Evolutionary conservation across 352 stramenopile genomes (phyloP), one percentile per base, ranked within the genome.

Genomic region (Phytophthora pistaciae): DNA sequence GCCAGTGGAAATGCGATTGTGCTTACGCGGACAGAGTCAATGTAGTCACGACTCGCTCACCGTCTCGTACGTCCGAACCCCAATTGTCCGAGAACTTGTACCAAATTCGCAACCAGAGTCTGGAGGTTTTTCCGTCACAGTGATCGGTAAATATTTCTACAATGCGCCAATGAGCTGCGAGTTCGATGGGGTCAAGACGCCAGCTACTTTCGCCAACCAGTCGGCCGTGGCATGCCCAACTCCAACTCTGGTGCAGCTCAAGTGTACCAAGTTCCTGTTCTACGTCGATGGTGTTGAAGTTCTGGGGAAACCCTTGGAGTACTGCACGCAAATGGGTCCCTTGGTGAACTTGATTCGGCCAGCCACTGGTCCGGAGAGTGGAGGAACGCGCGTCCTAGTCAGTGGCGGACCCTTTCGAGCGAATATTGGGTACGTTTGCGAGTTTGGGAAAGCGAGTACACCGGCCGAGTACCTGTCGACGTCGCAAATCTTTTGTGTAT

Each of bases 331-430:
- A 2, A 16, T 33, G 18, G 20, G 42, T 16, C 68, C 65, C 5
- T 25, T 79, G 7, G 38, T 80, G 8, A 74, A 55, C 5, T 64
- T 77, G 23, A 75, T 85, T 49, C 70, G 64, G 10, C 82, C 82
- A 25, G 56, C 66, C 20, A 75, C 40, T 21, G 82, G 82, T 1
- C 76, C 80, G 20, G 53, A 44, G 14, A 64, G 57, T 23, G 82
- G 82, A 13, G 75, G 77, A n/a, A 90, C 82, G 1, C 60, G 77
- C 20, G 70, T 87, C 4, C 5, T 84, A 2, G 53, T 90, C 3
- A 70, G 38, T 55, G 82, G 79, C 13, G 66, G 75, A 1, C 25
- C 52, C 11, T 86, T 88, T 53, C 23, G 56, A 7, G 18, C 25
- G 3, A 56, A 72, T 27, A 56, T 31, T 29, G 52, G 21, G 13